These are phyloP conservation scores for Solanum appendiculatum DNA, from an alignment of 257 asterid species.

Conservation along the genomic window DNA sequence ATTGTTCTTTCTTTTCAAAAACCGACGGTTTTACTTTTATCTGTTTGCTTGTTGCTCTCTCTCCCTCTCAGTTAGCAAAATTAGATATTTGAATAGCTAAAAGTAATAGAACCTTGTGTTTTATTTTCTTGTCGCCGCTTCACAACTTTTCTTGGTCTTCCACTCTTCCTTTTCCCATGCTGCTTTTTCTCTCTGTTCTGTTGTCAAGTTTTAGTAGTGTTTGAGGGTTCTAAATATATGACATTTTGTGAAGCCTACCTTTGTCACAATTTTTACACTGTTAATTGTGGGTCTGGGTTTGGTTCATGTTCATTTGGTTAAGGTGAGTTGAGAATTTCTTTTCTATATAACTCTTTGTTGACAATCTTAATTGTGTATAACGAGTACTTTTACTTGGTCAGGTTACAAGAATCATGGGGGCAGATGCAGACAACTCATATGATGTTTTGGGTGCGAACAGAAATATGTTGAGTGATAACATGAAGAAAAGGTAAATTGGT, in stretches of 20 bases:
- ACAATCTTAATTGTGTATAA: not conserved
- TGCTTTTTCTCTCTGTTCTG: not conserved
- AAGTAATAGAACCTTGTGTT: not conserved
- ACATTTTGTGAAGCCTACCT: not conserved
- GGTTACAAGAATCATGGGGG: conserved; percentile 83
- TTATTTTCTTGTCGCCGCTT: not conserved
- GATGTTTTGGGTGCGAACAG: conserved; percentile 79
- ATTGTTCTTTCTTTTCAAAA: not conserved
- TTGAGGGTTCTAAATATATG: not conserved
- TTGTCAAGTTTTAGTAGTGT: not conserved
- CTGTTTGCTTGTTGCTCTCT: not conserved
- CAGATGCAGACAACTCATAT: conserved; percentile 69
- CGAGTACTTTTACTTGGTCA: conserved; percentile 11
- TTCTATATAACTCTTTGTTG: not conserved
- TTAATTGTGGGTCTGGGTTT: not conserved
- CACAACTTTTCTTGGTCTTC: not conserved
- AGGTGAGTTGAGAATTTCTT: not conserved
- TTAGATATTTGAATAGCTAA: not conserved
- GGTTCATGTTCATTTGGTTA: not conserved
- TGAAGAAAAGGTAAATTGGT: conserved; percentile 67
- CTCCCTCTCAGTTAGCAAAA: not conserved
- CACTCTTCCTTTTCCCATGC: not conserved
- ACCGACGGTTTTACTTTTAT: not conserved
- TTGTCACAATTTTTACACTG: not conserved
- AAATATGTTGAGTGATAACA: conserved; percentile 77